Conservation (phyloP, 345 rosid genomes). For the Pistacia vera region DNA sequence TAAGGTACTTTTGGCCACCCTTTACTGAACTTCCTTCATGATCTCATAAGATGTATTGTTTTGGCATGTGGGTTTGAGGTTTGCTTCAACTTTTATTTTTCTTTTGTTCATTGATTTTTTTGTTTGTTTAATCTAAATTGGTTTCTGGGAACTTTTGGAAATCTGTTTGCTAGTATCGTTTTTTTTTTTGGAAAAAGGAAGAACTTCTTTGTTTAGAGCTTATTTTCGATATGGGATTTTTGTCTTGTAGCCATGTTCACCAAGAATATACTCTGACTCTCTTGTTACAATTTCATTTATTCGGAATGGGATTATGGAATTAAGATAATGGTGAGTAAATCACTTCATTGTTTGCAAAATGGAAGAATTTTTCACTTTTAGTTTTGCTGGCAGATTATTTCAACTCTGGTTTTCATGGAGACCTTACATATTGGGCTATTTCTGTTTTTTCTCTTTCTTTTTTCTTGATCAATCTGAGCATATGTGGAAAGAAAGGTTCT, state of each 20-base stretch:
- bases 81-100: neutral
- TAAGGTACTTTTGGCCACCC: too few relatives aligned
- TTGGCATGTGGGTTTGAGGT: neutral
- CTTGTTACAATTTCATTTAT: too few relatives aligned
- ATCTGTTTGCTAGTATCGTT: neutral
- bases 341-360: too few relatives aligned
- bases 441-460: neutral
- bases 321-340: too few relatives aligned
- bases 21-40: too few relatives aligned
- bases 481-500: neutral
- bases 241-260: too few relatives aligned
- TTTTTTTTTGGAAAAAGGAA: neutral
- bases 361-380: neutral
- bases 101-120: neutral
- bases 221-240: neutral
- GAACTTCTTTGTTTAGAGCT: neutral
- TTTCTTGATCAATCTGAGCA: neutral
- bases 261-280: too few relatives aligned
- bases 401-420: neutral
- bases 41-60: too few relatives aligned
- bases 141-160: neutral
- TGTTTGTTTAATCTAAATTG: neutral
- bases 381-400: neutral
- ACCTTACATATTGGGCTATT: neutral
- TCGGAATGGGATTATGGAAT: too few relatives aligned